phyloP scores from a whole-genome alignment of 129 eudicot species.

The sunflower (Helianthus annuus) region DNA sequence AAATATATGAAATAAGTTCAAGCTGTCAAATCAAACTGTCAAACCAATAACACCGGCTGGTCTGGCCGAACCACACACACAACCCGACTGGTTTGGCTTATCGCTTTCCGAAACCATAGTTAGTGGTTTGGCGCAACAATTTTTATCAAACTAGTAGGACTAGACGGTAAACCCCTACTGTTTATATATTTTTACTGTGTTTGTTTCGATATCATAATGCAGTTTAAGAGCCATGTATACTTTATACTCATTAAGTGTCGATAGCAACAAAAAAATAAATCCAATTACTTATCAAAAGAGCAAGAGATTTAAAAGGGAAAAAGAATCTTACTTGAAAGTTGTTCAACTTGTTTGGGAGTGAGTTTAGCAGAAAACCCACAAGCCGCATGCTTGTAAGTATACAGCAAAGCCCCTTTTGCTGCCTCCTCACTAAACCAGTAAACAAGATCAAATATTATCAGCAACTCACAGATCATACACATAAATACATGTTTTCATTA shows the following conservation, averaged over 20 bases:
- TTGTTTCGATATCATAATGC: conserved; percentile 12
- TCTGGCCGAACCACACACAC: background rate
- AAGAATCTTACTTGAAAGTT: conserved; percentile 65
- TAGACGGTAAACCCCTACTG: background rate
- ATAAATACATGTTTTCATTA: conserved; percentile 6
- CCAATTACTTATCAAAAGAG: background rate
- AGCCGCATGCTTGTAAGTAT: conserved; percentile 89
- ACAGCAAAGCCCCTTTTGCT: conserved; percentile 79
- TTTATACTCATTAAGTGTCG: background rate
- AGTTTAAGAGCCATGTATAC: background rate
- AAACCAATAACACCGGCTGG: background rate
- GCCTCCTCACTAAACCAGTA: conserved; percentile 74
- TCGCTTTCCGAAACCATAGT: background rate
- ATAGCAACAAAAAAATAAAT: background rate
- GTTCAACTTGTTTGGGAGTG: conserved; percentile 80
- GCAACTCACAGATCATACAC: conserved; percentile 17
- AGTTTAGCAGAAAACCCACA: conserved; percentile 95
- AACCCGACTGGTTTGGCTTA: background rate
- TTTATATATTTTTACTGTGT: background rate
- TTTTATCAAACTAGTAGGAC: background rate
- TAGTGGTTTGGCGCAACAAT: background rate
- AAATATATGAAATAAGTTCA: background rate
- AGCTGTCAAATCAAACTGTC: background rate
- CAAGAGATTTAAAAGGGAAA: conserved; percentile 14
- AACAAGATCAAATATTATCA: conserved; percentile 1